These are phyloP conservation scores for Didymella pomorum DNA, from an alignment of 2,329 filamentous ascomycete genomes.

Conservation along the genomic window DNA sequence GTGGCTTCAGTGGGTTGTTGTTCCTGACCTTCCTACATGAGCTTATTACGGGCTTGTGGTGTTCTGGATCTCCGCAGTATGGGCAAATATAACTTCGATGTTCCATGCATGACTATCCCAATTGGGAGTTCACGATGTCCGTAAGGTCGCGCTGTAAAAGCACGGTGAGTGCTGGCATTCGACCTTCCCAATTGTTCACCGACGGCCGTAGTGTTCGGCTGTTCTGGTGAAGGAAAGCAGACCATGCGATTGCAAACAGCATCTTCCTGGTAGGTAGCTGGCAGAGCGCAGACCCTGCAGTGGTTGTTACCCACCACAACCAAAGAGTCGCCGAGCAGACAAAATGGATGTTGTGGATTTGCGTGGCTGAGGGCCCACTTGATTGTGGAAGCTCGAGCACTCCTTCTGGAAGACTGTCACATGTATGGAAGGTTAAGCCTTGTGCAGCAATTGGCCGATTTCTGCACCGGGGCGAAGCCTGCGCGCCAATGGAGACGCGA, in stretches of 20 bases:
- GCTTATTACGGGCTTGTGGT: constrained; percentile 17
- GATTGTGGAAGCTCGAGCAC: constrained; percentile 27
- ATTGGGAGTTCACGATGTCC: constrained; percentile 12
- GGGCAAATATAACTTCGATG: not conserved
- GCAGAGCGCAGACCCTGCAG: constrained; percentile 32
- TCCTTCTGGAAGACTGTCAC: constrained; percentile 32
- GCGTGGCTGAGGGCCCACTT: constrained; percentile 21
- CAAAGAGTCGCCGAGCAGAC: constrained; percentile 19
- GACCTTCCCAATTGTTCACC: constrained; percentile 16
- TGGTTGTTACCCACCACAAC: constrained; percentile 24
- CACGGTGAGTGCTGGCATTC: not conserved
- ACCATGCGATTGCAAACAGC: constrained; percentile 14
- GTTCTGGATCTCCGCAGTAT: constrained; percentile 25
- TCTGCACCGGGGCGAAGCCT: constrained; percentile 14
- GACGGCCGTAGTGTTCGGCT: constrained; percentile 22
- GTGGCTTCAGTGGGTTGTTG: constrained; percentile 3
- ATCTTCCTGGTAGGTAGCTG: constrained; percentile 3
- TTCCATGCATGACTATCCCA: not conserved
- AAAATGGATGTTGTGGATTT: constrained; percentile 17
- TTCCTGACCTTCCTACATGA: constrained; percentile 26
- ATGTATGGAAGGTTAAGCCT: constrained; percentile 18
- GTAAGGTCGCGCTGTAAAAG: not conserved
- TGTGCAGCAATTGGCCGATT: constrained; percentile 23
- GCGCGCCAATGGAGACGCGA: constrained; percentile 15
- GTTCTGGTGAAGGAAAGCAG: constrained; percentile 14